Evolutionary conservation across 192 early-diverging fungal genomes (phyloP).

Genomic region (Linnemannia schmuckeri): DNA sequence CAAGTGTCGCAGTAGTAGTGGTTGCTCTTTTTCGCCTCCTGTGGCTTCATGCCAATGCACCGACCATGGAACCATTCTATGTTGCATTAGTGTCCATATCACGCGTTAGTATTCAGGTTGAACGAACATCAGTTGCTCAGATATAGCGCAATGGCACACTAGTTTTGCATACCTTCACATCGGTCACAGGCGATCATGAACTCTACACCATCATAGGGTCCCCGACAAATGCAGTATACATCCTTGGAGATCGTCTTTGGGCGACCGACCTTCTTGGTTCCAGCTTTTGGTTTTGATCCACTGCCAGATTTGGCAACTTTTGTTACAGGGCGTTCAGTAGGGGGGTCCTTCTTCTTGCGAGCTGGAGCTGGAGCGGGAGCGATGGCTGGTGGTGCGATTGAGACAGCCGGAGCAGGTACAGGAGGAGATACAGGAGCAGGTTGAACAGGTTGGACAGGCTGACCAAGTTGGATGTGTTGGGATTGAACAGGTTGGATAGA

Average conservation of each 20-base stretch:
- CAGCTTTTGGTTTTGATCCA: conserved; percentile 29
- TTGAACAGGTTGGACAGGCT: background rate
- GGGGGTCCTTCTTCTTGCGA: conserved; percentile 21
- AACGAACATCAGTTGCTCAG: background rate
- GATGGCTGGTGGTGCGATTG: background rate
- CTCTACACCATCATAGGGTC: conserved; percentile 65
- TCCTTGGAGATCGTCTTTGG: conserved; percentile 48
- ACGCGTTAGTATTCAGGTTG: background rate
- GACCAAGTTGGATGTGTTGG: background rate
- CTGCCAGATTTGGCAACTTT: conserved; percentile 1
- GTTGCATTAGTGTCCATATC: background rate
- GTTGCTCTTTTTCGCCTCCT: conserved; percentile 53
- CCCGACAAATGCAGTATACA: conserved; percentile 66
- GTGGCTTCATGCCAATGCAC: conserved; percentile 62
- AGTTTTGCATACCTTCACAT: conserved; percentile 59
- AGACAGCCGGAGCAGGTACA: background rate
- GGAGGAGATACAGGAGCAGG: background rate
- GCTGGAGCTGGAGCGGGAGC: background rate
- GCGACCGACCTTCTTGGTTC: conserved; percentile 36
- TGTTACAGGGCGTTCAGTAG: background rate
- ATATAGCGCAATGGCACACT: no score
- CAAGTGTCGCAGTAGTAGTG: conserved; percentile 46
- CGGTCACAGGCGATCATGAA: conserved; percentile 71
- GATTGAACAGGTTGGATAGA: background rate
- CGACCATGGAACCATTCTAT: conserved; percentile 73